Evolutionary conservation across 305 asterid genomes (phyloP).

Genomic region (Lippia alba): DNA sequence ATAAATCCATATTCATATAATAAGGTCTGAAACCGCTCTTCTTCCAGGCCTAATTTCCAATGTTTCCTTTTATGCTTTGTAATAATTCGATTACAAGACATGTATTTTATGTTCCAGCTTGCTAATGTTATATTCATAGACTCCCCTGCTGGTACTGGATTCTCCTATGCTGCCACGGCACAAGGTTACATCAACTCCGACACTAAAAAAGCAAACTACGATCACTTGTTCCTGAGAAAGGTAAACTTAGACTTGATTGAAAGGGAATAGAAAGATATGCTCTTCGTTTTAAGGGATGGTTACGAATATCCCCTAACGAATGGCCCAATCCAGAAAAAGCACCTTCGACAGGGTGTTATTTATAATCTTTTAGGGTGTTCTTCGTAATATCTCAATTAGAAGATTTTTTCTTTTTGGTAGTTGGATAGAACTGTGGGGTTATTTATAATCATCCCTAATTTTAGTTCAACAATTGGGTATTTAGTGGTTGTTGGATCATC

Average conservation of each 20-base stretch:
- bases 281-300: too few relatives aligned
- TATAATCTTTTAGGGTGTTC: too few relatives aligned
- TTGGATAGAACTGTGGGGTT: too few relatives aligned
- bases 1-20: conserved; percentile 56
- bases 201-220: conserved; percentile 36
- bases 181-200: conserved; percentile 35
- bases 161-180: conserved; percentile 47
- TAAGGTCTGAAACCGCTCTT: conserved; percentile 32
- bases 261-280: too few relatives aligned
- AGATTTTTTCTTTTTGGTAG: too few relatives aligned
- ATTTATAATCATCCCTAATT: too few relatives aligned
- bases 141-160: conserved; percentile 59
- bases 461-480: background rate
- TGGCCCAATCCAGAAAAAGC: too few relatives aligned
- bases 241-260: conserved; percentile 11
- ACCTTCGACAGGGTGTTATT: too few relatives aligned
- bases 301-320: too few relatives aligned
- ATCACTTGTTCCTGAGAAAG: conserved; percentile 44
- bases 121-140: conserved; percentile 56
- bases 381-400: too few relatives aligned
- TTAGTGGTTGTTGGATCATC: conserved; percentile 59
- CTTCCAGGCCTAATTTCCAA: background rate
- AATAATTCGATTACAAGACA: background rate
- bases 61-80: too few relatives aligned
- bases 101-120: conserved; percentile 25